A percentile compares a stretch with the other conserved stretches of the same genome.
Conservation (phyloP, 202 grass and related monocot genomes). For the Cymbopogon flexuosus region DNA sequence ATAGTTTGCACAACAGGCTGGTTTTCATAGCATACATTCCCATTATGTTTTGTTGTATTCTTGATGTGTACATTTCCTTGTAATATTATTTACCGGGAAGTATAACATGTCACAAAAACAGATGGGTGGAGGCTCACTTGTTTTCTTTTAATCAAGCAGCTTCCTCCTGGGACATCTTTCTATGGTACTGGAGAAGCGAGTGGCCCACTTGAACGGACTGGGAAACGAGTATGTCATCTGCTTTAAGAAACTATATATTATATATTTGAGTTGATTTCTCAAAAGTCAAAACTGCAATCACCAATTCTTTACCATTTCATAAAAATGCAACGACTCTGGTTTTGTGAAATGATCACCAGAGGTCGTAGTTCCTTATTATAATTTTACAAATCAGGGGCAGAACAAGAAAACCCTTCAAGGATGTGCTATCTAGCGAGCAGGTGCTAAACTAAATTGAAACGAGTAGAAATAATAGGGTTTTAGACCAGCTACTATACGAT, state of each 20-base stretch:
- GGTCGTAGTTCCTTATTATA: background rate
- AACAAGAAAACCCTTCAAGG: background rate
- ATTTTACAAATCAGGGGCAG: background rate
- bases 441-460: background rate
- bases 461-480: background rate
- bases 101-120: background rate
- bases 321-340: background rate
- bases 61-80: background rate
- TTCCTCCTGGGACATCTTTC: slow-evolving; percentile 75
- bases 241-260: slow-evolving; percentile 1
- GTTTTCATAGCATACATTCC: no score
- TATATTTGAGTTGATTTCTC: background rate
- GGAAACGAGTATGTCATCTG: slow-evolving; percentile 57
- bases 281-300: background rate
- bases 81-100: background rate
- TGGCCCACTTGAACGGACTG: slow-evolving; percentile 83
- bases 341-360: background rate
- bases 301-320: background rate
- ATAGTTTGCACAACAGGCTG: no score
- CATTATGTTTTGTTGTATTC: background rate
- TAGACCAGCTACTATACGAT: background rate
- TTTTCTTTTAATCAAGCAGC: slow-evolving; percentile 41
- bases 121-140: slow-evolving; percentile 18
- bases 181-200: slow-evolving; percentile 97
- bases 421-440: background rate